Conservation (phyloP, 805 yeast species). For the Vanderwaltozyma polyspora region DNA sequence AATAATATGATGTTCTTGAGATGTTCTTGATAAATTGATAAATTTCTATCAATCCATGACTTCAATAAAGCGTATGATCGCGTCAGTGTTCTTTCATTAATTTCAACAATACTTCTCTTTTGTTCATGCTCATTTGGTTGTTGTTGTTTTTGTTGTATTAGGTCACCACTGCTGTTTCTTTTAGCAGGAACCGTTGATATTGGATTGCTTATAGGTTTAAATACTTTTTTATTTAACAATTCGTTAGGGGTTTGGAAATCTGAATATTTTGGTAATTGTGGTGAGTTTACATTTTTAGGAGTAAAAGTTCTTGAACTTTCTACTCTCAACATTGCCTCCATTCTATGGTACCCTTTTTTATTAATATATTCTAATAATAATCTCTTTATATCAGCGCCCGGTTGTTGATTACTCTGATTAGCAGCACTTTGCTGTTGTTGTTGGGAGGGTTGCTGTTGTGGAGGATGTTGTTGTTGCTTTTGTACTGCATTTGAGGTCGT, state of each 20-base stretch:
- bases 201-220: slow-evolving; percentile 26
- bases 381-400: slow-evolving; percentile 80
- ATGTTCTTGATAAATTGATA: slow-evolving; percentile 86
- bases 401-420: slow-evolving; percentile 25
- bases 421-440: neutral
- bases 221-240: slow-evolving; percentile 7
- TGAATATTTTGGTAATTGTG: slow-evolving; percentile 35
- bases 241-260: slow-evolving; percentile 10
- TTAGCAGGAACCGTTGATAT: slow-evolving; percentile 13
- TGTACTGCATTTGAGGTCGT: no score
- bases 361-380: slow-evolving; percentile 86
- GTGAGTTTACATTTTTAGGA: slow-evolving; percentile 36
- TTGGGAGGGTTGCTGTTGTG: no score
- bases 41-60: slow-evolving; percentile 81
- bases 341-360: slow-evolving; percentile 86
- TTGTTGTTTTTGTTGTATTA: slow-evolving; percentile 10
- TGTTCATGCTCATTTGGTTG: neutral
- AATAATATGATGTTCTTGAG: slow-evolving; percentile 60
- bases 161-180: slow-evolving; percentile 20
- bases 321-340: slow-evolving; percentile 86
- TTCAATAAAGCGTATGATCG: slow-evolving; percentile 74
- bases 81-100: neutral
- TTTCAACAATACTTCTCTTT: neutral
- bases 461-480: no score
- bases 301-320: slow-evolving; percentile 61